Percentiles rank a stretch among this genome's conserved stretches.
Conservation (phyloP, 1,139 yeast genomes). For the Lodderomyces jiufengensis region DNA sequence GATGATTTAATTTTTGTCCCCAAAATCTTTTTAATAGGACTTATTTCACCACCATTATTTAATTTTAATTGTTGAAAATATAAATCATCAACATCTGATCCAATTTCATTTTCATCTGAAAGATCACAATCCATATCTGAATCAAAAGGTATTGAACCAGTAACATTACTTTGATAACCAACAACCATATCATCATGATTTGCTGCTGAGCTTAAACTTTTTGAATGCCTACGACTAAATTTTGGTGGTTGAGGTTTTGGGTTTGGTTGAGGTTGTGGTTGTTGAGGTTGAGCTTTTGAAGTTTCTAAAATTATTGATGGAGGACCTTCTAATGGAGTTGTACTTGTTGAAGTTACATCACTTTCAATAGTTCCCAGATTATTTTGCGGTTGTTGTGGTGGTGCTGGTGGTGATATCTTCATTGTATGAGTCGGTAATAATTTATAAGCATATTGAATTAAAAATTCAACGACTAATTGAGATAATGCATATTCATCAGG, state of each 20-base stretch:
- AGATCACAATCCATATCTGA: constrained; percentile 27
- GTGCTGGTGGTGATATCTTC: not conserved
- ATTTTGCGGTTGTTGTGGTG: constrained; percentile 4
- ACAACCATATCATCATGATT: constrained; percentile 19
- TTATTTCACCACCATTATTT: constrained; percentile 5
- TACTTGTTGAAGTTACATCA: constrained; percentile 16
- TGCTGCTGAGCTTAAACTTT: constrained; percentile 7
- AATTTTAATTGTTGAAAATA: constrained; percentile 11
- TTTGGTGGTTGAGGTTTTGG: constrained; percentile 4
- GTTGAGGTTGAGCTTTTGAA: not conserved
- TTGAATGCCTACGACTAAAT: constrained; percentile 7
- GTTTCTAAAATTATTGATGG: constrained; percentile 1
- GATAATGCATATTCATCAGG: constrained; percentile 90
- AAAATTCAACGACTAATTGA: constrained; percentile 81
- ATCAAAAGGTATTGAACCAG: constrained; percentile 23
- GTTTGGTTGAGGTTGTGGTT: constrained; percentile 2
- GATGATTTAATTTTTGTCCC: not conserved
- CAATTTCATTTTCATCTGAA: constrained; percentile 24
- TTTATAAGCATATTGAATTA: constrained; percentile 81
- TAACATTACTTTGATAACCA: constrained; percentile 26
- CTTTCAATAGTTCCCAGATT: constrained; percentile 10
- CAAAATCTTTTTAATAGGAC: constrained; percentile 5
- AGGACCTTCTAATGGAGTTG: constrained; percentile 12
- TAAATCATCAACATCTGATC: constrained; percentile 13
- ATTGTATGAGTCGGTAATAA: constrained; percentile 51